Conservation (phyloP, 306 rosid genomes). For the Pterocarpus macrocarpus region DNA sequence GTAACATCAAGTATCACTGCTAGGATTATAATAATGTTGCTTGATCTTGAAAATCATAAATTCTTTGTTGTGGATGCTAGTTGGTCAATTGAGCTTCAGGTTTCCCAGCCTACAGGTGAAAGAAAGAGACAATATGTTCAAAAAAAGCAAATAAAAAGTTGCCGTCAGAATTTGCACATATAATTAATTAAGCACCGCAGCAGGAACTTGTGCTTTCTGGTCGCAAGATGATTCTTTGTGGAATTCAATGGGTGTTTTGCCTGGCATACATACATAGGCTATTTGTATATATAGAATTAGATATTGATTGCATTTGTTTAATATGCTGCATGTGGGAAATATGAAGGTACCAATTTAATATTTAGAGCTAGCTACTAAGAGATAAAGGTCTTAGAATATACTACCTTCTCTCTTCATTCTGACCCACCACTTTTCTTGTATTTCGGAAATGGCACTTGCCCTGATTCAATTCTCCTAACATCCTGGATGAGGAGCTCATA, state of each 20-base stretch:
- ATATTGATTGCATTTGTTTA: background rate
- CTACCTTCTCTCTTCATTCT: too few species aligned
- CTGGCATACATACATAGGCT: too few species aligned
- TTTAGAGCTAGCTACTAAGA: background rate
- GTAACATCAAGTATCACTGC: background rate
- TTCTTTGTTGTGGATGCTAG: constrained; percentile 31
- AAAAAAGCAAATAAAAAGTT: background rate
- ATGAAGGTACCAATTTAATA: background rate
- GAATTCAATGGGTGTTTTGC: background rate
- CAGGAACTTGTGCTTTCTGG: background rate
- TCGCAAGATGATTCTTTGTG: background rate
- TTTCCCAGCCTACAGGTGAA: too few species aligned
- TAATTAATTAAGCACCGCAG: background rate
- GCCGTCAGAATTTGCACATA: background rate
- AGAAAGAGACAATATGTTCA: constrained; percentile 4
- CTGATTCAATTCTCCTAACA: too few species aligned
- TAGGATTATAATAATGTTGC: constrained; percentile 5
- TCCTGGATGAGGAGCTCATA: too few species aligned
- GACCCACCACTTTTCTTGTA: too few species aligned
- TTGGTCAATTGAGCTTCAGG: too few species aligned
- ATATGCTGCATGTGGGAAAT: background rate
- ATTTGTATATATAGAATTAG: background rate
- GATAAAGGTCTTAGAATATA: background rate
- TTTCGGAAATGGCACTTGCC: too few species aligned
- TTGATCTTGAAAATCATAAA: constrained; percentile 17